Percentiles rank a stretch among this genome's conserved stretches.
Conservation (phyloP, 1,284 basidiomycete species). For the Tremellales sp. region DNA sequence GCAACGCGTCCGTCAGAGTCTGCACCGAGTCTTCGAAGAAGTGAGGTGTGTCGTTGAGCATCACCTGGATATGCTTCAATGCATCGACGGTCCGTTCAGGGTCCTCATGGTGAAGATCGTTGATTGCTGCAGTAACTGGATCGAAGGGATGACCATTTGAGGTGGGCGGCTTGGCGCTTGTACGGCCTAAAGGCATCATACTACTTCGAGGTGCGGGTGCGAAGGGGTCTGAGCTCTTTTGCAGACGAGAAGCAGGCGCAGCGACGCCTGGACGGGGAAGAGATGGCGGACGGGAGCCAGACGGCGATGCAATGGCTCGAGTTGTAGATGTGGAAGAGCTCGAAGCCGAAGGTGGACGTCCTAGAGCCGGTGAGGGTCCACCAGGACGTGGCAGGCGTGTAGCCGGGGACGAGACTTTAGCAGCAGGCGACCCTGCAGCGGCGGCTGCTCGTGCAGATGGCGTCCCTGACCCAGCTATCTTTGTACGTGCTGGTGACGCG, state of each 20-base stretch:
- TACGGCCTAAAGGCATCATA: conserved; percentile 23
- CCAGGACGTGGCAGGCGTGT: not conserved
- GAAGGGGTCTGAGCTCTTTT: conserved; percentile 15
- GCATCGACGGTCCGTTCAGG: conserved; percentile 83
- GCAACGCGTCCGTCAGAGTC: conserved; percentile 76
- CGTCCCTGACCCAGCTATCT: conserved; percentile 3
- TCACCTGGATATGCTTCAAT: conserved; percentile 82
- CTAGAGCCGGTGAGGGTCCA: not conserved
- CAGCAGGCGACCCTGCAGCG: conserved; percentile 3
- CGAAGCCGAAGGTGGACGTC: not conserved
- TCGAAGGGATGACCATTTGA: conserved; percentile 3
- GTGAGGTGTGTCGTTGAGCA: conserved; percentile 68
- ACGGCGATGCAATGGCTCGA: not conserved
- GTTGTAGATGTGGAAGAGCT: not conserved
- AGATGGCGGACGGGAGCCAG: not conserved
- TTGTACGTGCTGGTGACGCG: conserved; percentile 11
- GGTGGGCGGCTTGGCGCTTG: not conserved
- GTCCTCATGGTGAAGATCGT: conserved; percentile 57
- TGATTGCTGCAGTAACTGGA: conserved; percentile 23
- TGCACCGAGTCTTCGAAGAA: conserved; percentile 50
- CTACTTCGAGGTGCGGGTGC: conserved; percentile 8
- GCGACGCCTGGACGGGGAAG: not conserved
- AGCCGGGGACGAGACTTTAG: not conserved
- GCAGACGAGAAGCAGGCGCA: conserved; percentile 3
- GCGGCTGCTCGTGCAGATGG: not conserved